Evolutionary conservation across 129 eudicot genomes (phyloP), one percentile per base, ranked within the genome.

Genomic region (Dittrichia graveolens): DNA sequence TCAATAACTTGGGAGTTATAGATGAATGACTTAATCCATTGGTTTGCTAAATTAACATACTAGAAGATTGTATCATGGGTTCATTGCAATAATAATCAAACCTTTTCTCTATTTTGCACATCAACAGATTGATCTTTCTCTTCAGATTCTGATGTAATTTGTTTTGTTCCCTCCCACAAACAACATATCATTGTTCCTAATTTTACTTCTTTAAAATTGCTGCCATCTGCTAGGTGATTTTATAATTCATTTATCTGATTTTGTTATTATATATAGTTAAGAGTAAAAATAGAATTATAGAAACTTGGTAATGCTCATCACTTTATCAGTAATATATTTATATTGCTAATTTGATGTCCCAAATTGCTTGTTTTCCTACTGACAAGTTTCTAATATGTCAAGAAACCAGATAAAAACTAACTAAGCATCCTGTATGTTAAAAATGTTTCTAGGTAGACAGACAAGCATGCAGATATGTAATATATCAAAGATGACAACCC

Each of bases 311-410:
- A 67, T 48, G 59, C 42, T 57, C n/a, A n/a, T n/a, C n/a, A n/a
- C n/a, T n/a, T n/a, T 57, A 31, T 57, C 5, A 11, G 40, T 61
- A n/a, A 14, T 38, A 12, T n/a, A 67, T 13, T 66, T 52, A 31
- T 46, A 35, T 38, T n/a, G 61, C 61, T 49, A 48, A 37, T 14
- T 49, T 50, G 38, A 35, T 47, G 15, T 15, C 38, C 48, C 61
- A 50, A 50, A 65, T 12, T 67, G 54, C 40, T 67, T 67, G 31
- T 35, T 38, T 50, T 68, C 47, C 47, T 67, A 46, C 49, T 49
- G 35, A 15, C n/a, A 8, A 35, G 19, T 48, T 49, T n/a, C 60
- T 39, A 49, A 4, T 18, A 63, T 7, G 41, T 39, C 16, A 7
- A 58, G 61, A 50, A 44, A 19, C 47, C 35, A 64, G 41, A 15